These are phyloP conservation scores for Flagelloscypha sp. DNA, from an alignment of 768 basidiomycete genomes.

Conservation along the genomic window DNA sequence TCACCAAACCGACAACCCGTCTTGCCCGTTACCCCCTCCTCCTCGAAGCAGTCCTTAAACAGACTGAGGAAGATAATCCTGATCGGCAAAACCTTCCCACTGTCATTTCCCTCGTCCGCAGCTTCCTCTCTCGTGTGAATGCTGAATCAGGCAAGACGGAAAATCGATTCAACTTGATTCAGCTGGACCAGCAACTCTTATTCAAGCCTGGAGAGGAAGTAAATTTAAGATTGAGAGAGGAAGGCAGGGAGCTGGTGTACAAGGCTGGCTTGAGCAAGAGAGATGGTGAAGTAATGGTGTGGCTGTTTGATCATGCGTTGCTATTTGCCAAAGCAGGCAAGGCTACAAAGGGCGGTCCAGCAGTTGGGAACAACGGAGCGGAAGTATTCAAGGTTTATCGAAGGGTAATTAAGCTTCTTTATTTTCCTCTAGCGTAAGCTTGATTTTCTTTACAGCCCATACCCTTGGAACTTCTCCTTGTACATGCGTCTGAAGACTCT, in stretches of 20 bases:
- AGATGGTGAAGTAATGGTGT: constrained; percentile 86
- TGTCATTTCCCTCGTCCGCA: constrained; percentile 68
- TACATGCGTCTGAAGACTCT: constrained; percentile 70
- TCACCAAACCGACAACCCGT: constrained; percentile 97
- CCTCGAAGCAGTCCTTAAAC: constrained; percentile 85
- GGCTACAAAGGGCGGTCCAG: too few relatives aligned
- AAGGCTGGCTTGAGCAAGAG: constrained; percentile 88
- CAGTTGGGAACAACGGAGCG: constrained; percentile 72
- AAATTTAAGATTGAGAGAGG: constrained; percentile 78
- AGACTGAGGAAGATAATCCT: constrained; percentile 83
- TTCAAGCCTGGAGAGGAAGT: constrained; percentile 89
- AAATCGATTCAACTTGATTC: constrained; percentile 91
- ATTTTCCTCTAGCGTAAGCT: not conserved
- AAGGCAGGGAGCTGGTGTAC: constrained; percentile 84
- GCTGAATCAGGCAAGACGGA: constrained; percentile 91
- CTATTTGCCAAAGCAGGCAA: constrained; percentile 94
- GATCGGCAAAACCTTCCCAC: constrained; percentile 76
- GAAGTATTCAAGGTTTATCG: constrained; percentile 93
- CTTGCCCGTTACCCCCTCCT: constrained; percentile 94
- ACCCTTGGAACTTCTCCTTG: constrained; percentile 83
- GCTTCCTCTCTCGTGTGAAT: constrained; percentile 84
- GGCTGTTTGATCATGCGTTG: constrained; percentile 94
- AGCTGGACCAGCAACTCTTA: constrained; percentile 85
- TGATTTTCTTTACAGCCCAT: constrained; percentile 60
- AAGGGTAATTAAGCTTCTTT: constrained; percentile 47